Evolutionary conservation across 1,139 yeast genomes (phyloP).

Genomic region (Debaryomycetaceae sp.): DNA sequence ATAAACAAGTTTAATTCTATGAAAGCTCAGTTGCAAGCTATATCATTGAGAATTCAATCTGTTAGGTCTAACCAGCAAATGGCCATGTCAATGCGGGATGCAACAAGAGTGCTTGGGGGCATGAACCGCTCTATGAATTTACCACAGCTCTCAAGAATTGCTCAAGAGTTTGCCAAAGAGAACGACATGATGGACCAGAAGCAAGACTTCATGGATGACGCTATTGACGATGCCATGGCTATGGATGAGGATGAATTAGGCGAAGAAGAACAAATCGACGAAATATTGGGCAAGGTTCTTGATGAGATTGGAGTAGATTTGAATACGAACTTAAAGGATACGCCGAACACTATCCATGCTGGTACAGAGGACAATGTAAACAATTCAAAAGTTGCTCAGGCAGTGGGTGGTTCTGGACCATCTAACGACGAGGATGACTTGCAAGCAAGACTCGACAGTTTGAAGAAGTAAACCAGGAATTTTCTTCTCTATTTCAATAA

Average conservation of each 20-base stretch:
- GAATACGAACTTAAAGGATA: slow-evolving; percentile 61
- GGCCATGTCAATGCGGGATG: slow-evolving; percentile 94
- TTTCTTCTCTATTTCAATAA: neutral
- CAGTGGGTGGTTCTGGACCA: slow-evolving; percentile 35
- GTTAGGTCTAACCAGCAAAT: slow-evolving; percentile 93
- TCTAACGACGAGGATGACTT: slow-evolving; percentile 71
- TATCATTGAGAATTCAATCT: slow-evolving; percentile 82
- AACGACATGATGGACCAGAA: slow-evolving; percentile 97
- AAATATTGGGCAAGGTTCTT: slow-evolving; percentile 83
- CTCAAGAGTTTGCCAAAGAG: slow-evolving; percentile 93
- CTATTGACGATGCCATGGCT: slow-evolving; percentile 93
- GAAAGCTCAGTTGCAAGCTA: slow-evolving; percentile 95
- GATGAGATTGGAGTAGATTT: slow-evolving; percentile 95
- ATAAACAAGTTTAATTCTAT: slow-evolving; percentile 86
- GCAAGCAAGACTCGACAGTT: slow-evolving; percentile 83
- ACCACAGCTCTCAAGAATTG: slow-evolving; percentile 83
- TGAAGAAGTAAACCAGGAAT: slow-evolving; percentile 48
- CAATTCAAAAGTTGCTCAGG: slow-evolving; percentile 46
- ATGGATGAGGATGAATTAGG: slow-evolving; percentile 65
- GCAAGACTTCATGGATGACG: slow-evolving; percentile 98
- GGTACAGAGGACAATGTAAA: slow-evolving; percentile 25
- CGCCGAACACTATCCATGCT: slow-evolving; percentile 54
- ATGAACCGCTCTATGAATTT: slow-evolving; percentile 90
- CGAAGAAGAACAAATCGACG: slow-evolving; percentile 88
- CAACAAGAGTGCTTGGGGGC: slow-evolving; percentile 79